Conservation (phyloP, 371 early-diverging fungal genomes). For the Rhizomucor miehei region DNA sequence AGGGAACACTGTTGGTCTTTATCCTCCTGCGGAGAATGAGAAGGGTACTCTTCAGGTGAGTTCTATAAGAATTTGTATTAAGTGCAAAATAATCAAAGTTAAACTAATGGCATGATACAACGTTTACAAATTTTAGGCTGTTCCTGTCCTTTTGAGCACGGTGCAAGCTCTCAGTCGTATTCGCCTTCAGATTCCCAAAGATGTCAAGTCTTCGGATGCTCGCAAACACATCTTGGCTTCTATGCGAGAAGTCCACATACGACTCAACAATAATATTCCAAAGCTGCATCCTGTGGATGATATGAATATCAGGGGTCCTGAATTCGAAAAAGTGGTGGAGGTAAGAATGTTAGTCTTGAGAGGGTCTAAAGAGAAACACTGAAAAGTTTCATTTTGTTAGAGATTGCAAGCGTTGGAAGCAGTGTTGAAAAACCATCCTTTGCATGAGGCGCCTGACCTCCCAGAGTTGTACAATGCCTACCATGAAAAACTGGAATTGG, state of each 20-base stretch:
- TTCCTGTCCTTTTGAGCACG: constrained; percentile 75
- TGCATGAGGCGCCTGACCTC: constrained; percentile 54
- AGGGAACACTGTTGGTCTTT: constrained; percentile 52
- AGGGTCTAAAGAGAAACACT: no score
- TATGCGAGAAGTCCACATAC: constrained; percentile 68
- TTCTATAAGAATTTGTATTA: neutral
- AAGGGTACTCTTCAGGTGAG: constrained; percentile 62
- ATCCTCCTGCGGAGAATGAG: constrained; percentile 58
- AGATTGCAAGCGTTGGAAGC: constrained; percentile 74
- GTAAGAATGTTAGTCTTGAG: constrained; percentile 28
- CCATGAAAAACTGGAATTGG: constrained; percentile 57
- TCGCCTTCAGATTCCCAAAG: constrained; percentile 75
- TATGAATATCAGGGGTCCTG: constrained; percentile 84
- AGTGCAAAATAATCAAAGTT: neutral
- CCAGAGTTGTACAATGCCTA: constrained; percentile 63
- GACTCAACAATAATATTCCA: constrained; percentile 76
- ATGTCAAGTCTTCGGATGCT: constrained; percentile 49
- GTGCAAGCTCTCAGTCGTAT: constrained; percentile 77
- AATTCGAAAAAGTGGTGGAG: constrained; percentile 69
- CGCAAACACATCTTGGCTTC: constrained; percentile 68
- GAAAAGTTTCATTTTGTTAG: constrained; percentile 17
- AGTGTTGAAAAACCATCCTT: constrained; percentile 57
- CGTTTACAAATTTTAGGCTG: no score
- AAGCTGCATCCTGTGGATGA: constrained; percentile 87
- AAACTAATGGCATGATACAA: neutral